Evolutionary conservation across 345 rosid species (phyloP).

Genomic region (Corymbia maculata): DNA sequence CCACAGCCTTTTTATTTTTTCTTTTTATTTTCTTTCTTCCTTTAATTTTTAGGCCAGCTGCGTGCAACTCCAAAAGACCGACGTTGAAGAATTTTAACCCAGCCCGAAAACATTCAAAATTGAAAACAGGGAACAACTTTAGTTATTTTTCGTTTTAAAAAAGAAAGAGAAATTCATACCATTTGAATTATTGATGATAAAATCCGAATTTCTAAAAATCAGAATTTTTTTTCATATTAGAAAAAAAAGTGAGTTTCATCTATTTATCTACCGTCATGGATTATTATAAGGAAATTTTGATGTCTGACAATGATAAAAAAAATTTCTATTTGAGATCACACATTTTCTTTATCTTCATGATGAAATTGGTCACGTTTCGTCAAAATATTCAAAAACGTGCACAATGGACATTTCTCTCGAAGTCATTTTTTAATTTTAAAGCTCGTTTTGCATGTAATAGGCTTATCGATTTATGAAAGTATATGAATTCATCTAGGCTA

Average conservation of each 20-base stretch:
- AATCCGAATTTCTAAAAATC: too few species aligned
- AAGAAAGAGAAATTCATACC: background rate
- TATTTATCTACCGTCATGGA: too few species aligned
- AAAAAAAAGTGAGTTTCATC: too few species aligned
- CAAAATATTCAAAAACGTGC: background rate
- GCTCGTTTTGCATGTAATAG: background rate
- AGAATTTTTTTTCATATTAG: too few species aligned
- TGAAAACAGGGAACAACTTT: background rate
- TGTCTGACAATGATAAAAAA: too few species aligned
- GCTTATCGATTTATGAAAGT: background rate
- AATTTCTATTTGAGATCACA: too few species aligned
- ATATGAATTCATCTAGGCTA: background rate
- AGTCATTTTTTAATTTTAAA: background rate
- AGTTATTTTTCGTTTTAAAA: background rate
- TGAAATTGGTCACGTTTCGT: too few species aligned
- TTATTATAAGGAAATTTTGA: too few species aligned
- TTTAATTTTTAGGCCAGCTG: background rate
- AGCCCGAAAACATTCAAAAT: background rate
- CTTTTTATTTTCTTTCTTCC: background rate
- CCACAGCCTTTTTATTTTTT: conserved; percentile 10
- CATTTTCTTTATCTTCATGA: too few species aligned
- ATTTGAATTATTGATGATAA: too few species aligned
- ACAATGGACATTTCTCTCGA: background rate
- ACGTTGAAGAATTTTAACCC: background rate
- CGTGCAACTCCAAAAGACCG: background rate